Conservation (phyloP, 1,284 basidiomycete genomes). For the Laetiporus sulphureus region DNA sequence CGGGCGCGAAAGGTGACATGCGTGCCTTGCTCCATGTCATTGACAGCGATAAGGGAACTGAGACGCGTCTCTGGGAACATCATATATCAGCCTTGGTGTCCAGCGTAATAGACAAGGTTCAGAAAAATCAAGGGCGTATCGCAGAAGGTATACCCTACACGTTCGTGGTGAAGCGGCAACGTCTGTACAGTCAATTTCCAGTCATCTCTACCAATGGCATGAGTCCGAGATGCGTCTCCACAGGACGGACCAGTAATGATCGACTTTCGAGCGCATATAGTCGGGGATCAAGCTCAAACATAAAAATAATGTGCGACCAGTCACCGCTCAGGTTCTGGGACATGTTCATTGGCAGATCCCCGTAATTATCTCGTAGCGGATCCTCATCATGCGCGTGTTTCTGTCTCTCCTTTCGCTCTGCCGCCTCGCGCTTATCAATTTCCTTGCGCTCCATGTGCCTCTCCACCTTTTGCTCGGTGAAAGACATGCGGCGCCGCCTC, state of each 20-base stretch:
- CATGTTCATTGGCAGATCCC: constrained; percentile 49
- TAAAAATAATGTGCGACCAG: too few species aligned
- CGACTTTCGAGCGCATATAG: too few species aligned
- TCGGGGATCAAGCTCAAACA: too few species aligned
- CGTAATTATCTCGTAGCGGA: constrained; percentile 57
- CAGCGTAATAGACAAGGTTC: too few species aligned
- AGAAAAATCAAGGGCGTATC: too few species aligned
- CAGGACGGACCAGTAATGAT: too few species aligned
- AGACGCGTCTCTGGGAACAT: constrained; percentile 9
- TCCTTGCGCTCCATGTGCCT: constrained; percentile 17
- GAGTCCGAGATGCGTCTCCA: too few species aligned
- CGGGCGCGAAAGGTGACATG: constrained; percentile 53
- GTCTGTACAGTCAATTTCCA: too few species aligned
- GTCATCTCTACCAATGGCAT: too few species aligned
- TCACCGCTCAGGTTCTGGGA: constrained; percentile 11
- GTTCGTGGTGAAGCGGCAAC: too few species aligned
- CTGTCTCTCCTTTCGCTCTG: constrained; percentile 33
- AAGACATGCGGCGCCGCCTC: constrained; percentile 10
- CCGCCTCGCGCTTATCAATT: constrained; percentile 17
- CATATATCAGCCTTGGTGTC: too few species aligned
- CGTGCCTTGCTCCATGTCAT: constrained; percentile 35
- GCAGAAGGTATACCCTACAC: too few species aligned
- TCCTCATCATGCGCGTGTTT: constrained; percentile 47
- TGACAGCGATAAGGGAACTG: constrained; percentile 16
- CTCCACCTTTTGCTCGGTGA: constrained; percentile 23